phyloP scores from a whole-genome alignment of 352 stramenopile genomes.

The Globisporangium takayamanum region DNA sequence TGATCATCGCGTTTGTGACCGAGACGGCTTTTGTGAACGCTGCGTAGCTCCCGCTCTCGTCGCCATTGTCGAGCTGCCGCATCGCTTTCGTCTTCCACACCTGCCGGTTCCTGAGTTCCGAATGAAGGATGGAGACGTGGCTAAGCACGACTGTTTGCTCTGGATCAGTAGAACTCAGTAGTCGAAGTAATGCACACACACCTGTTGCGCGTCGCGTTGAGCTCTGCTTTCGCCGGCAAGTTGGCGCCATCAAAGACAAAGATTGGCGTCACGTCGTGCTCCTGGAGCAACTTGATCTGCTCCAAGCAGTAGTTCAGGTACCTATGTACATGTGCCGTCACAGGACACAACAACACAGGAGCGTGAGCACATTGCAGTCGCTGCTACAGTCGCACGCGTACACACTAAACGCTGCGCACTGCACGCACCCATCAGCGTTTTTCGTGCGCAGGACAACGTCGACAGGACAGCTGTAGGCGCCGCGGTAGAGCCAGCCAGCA shows the following conservation, averaged over 20 bases:
- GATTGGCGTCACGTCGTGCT: constrained; percentile 78
- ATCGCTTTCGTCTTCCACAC: constrained; percentile 40
- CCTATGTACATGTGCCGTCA: constrained; percentile 38
- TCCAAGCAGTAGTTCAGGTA: constrained; percentile 87
- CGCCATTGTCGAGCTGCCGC: constrained; percentile 18
- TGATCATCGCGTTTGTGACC: constrained; percentile 74
- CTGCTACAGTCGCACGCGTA: background rate
- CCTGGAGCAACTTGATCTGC: constrained; percentile 83
- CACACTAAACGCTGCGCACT: background rate
- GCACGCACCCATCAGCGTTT: constrained; percentile 39
- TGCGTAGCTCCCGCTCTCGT: constrained; percentile 16
- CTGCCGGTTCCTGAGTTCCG: constrained; percentile 19
- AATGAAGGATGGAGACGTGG: background rate
- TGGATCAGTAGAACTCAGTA: background rate
- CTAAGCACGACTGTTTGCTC: background rate
- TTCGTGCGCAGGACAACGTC: constrained; percentile 67
- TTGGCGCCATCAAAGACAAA: constrained; percentile 93
- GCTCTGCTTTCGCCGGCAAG: constrained; percentile 81
- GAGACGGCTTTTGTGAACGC: constrained; percentile 48
- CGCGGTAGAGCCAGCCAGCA: constrained; percentile 86
- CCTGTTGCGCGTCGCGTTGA: constrained; percentile 45
- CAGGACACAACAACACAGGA: background rate
- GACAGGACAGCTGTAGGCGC: constrained; percentile 78
- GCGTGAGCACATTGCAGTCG: background rate
- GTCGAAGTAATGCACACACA: constrained; percentile 7